A percentile compares a stretch with the other conserved stretches of the same genome.
These are phyloP conservation scores for Xylaria scruposa DNA, from an alignment of 495 filamentous ascomycete genomes.

Conservation along the genomic window DNA sequence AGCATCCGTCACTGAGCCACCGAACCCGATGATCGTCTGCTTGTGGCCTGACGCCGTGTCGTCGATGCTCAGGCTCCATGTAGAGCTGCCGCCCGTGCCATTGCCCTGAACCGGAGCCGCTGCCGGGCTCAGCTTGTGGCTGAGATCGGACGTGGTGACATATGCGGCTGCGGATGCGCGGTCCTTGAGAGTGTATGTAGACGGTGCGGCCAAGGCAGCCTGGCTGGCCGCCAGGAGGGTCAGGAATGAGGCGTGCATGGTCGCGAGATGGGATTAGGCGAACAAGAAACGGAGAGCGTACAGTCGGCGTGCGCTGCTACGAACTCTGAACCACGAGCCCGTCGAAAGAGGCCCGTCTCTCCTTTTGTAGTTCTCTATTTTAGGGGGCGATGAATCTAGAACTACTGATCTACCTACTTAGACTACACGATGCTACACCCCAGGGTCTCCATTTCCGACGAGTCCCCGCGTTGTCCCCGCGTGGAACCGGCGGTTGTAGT, in stretches of 20 bases:
- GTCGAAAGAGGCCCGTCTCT: background rate
- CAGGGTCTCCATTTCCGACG: background rate
- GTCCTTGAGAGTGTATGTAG: slow-evolving; percentile 24
- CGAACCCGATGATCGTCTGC: slow-evolving; percentile 59
- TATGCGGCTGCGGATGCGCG: slow-evolving; percentile 43
- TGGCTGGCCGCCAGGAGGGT: slow-evolving; percentile 31
- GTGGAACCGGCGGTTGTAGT: background rate
- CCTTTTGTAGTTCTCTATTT: background rate
- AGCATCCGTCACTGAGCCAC: slow-evolving; percentile 62
- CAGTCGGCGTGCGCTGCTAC: background rate
- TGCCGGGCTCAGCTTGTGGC: slow-evolving; percentile 50
- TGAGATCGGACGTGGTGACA: slow-evolving; percentile 54
- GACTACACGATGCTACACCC: background rate
- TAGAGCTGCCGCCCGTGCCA: slow-evolving; percentile 51
- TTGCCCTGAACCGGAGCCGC: slow-evolving; percentile 51
- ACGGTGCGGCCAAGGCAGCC: slow-evolving; percentile 28
- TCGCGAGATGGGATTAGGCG: background rate
- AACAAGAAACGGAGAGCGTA: background rate
- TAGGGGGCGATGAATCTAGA: background rate
- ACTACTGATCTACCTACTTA: background rate
- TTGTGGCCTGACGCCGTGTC: slow-evolving; percentile 56
- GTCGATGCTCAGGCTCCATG: slow-evolving; percentile 58
- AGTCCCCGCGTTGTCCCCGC: slow-evolving; percentile 4
- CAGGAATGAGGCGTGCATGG: slow-evolving; percentile 32
- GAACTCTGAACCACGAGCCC: background rate